A percentile compares a stretch with the other conserved stretches of the same genome.
phyloP scores from a whole-genome alignment of 179 eudicot species.

The Patellifolia procumbens region DNA sequence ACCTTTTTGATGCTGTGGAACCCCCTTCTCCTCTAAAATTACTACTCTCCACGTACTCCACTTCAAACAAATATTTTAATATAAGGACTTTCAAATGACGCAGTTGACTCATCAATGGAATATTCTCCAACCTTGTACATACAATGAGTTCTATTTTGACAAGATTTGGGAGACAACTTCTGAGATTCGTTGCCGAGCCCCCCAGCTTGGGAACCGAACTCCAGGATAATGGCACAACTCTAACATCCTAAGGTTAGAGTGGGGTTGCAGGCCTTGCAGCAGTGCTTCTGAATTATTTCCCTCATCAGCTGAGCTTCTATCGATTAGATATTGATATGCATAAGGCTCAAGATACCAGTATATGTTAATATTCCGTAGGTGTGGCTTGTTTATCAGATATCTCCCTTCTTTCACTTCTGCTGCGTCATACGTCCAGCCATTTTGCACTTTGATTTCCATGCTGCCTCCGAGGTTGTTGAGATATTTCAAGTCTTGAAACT shows the following conservation, averaged over 20 bases:
- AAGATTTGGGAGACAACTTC: conserved; percentile 17
- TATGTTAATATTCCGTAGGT: neutral
- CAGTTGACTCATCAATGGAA: conserved; percentile 14
- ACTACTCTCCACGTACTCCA: neutral
- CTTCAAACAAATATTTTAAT: neutral
- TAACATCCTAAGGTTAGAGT: neutral
- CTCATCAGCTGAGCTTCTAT: neutral
- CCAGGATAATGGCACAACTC: neutral
- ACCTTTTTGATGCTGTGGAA: neutral
- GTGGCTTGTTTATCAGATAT: neutral
- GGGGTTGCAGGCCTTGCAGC: conserved; percentile 8
- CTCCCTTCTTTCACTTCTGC: neutral
- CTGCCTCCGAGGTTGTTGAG: neutral
- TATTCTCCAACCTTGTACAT: neutral
- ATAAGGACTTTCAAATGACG: neutral
- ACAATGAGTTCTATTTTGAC: rapidly evolving
- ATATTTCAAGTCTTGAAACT: neutral
- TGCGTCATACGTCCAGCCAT: neutral
- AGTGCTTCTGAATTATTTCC: neutral
- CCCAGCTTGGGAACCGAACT: neutral
- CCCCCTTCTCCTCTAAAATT: neutral
- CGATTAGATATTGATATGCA: neutral
- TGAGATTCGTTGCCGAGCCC: neutral
- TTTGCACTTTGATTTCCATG: neutral
- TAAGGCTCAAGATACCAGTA: neutral